Percentiles rank a stretch among this genome's conserved stretches.
Evolutionary conservation across 192 early-diverging fungal species (phyloP).

Genomic region (Jimgerdemannia lactiflua): DNA sequence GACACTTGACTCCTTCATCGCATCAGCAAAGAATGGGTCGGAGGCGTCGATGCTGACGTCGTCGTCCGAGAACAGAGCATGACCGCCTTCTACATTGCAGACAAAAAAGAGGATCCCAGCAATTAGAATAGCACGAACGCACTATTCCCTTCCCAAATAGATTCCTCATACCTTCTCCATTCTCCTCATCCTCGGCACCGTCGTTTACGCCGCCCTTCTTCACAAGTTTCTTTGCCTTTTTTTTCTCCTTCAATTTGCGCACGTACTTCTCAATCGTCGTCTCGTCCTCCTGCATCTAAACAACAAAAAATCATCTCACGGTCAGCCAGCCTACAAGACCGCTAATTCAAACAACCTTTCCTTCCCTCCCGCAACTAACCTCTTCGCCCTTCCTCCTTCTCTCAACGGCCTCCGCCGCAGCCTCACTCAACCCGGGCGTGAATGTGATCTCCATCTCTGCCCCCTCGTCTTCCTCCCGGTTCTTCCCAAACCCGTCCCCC

Average conservation of each 20-base stretch:
- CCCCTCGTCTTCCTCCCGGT: constrained; percentile 13
- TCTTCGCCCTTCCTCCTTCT: constrained; percentile 49
- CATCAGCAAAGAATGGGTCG: constrained; percentile 52
- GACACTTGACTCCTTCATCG: constrained; percentile 39
- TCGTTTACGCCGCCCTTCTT: constrained; percentile 30
- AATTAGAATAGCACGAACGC: background rate
- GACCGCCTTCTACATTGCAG: constrained; percentile 21
- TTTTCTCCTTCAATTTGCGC: constrained; percentile 82
- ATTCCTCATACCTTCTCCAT: constrained; percentile 4
- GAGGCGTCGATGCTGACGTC: constrained; percentile 49
- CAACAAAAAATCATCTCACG: constrained; percentile 17
- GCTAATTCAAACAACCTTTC: too few relatives aligned
- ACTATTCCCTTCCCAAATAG: background rate
- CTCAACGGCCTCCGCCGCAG: constrained; percentile 50
- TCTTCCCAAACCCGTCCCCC: background rate
- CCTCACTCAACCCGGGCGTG: constrained; percentile 84
- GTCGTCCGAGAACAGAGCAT: constrained; percentile 56
- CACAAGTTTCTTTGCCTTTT: constrained; percentile 53
- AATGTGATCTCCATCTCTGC: constrained; percentile 88
- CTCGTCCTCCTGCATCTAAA: constrained; percentile 55
- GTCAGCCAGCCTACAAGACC: background rate
- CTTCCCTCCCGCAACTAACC: background rate
- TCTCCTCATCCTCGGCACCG: constrained; percentile 16
- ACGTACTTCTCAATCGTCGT: constrained; percentile 82
- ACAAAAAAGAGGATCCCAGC: background rate